Evolutionary conservation across 768 basidiomycete genomes (phyloP).

Genomic region (Astraeus odoratus): DNA sequence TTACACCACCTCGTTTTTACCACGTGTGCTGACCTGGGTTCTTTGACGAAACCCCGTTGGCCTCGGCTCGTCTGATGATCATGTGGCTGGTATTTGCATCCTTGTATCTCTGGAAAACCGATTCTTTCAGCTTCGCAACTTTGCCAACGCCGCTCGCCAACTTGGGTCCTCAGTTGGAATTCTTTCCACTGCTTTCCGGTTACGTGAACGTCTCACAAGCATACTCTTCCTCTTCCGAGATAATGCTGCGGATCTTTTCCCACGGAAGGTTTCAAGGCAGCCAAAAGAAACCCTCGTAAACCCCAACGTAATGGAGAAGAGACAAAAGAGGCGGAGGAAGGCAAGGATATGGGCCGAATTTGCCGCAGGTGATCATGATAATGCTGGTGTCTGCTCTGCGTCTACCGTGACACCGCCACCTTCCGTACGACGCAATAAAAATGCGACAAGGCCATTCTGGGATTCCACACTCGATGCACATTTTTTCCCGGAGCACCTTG

Average conservation of each 20-base stretch:
- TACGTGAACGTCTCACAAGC: constrained; percentile 63
- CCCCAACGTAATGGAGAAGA: constrained; percentile 19
- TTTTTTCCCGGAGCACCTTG: constrained; percentile 59
- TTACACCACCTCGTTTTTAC: background rate
- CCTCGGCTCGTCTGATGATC: too few species aligned
- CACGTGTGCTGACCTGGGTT: background rate
- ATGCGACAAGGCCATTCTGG: constrained; percentile 46
- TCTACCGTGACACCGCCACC: background rate
- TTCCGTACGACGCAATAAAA: constrained; percentile 21
- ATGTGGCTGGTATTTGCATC: too few species aligned
- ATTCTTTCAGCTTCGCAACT: constrained; percentile 57
- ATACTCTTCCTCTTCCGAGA: constrained; percentile 66
- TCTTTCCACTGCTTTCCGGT: constrained; percentile 63
- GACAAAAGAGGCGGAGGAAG: constrained; percentile 20
- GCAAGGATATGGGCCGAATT: background rate
- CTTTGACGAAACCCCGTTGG: too few species aligned
- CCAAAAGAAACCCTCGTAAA: constrained; percentile 32
- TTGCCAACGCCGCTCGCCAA: constrained; percentile 70
- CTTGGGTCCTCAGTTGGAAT: constrained; percentile 74
- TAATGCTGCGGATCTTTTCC: constrained; percentile 74
- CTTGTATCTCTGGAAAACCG: background rate
- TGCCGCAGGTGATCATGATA: constrained; percentile 15
- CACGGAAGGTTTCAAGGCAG: constrained; percentile 48
- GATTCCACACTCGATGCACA: constrained; percentile 56
- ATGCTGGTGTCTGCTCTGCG: constrained; percentile 2